Conservation (phyloP, 768 basidiomycete genomes). For the Hypholoma sublateritium region DNA sequence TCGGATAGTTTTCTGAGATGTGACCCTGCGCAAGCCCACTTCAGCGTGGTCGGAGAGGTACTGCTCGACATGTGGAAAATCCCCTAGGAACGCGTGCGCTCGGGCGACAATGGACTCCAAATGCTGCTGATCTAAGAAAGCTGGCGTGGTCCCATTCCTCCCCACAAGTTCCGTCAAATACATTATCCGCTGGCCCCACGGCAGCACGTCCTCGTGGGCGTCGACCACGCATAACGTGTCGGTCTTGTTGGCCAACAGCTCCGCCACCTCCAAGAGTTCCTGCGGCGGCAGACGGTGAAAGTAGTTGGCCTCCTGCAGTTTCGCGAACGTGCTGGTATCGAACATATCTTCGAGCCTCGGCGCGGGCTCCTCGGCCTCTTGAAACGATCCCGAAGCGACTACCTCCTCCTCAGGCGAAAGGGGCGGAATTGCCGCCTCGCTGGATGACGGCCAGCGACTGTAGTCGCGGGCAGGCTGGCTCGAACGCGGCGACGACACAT, state of each 20-base stretch:
- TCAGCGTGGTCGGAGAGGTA: not conserved
- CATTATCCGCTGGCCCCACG: slow-evolving; percentile 11
- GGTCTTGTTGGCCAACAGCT: slow-evolving; percentile 16
- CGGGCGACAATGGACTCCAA: slow-evolving; percentile 4
- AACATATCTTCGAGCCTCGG: not conserved
- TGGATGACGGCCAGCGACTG: no score
- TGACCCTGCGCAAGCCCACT: not conserved
- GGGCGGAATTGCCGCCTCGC: not conserved
- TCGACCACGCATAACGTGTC: slow-evolving; percentile 17
- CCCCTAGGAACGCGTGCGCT: slow-evolving; percentile 7
- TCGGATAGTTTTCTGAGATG: not conserved
- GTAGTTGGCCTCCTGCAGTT: slow-evolving; percentile 17
- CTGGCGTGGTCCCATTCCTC: not conserved
- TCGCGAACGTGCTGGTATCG: slow-evolving; percentile 13
- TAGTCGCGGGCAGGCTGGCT: not conserved
- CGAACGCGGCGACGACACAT: not conserved
- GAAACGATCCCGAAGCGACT: not conserved
- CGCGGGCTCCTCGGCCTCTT: not conserved
- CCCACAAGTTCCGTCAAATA: not conserved
- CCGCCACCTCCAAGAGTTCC: slow-evolving; percentile 17
- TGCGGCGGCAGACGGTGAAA: slow-evolving; percentile 17
- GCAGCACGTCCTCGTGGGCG: slow-evolving; percentile 2
- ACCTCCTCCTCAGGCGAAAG: no score
- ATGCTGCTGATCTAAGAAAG: not conserved
- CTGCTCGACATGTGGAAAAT: not conserved